These are phyloP conservation scores for Cercophora scortea DNA, from an alignment of 495 filamentous ascomycete species.

Conservation along the genomic window DNA sequence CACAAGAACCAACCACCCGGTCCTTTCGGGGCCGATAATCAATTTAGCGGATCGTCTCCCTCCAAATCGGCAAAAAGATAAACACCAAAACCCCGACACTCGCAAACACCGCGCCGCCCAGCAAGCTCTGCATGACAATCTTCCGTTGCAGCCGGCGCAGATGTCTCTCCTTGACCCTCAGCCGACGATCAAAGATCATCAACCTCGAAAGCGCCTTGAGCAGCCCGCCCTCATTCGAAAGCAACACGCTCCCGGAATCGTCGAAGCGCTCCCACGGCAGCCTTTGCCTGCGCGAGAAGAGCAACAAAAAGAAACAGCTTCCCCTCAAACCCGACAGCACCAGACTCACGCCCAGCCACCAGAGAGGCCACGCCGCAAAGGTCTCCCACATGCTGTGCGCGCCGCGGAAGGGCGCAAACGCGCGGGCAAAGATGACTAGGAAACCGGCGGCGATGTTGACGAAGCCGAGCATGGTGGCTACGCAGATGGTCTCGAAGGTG, in stretches of 20 bases:
- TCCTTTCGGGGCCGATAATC: too few relatives aligned
- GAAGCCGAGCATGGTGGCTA: constrained; percentile 30
- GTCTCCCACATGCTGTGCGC: constrained; percentile 27
- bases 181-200: constrained; percentile 36
- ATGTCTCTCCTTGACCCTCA: constrained; percentile 32
- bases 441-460: constrained; percentile 23
- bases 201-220: constrained; percentile 19
- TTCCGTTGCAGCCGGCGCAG: constrained; percentile 29
- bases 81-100: constrained; percentile 25
- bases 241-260: constrained; percentile 10
- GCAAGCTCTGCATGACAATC: constrained; percentile 33
- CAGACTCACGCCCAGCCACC: constrained; percentile 30
- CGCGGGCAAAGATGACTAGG: constrained; percentile 23
- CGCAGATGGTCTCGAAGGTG: constrained; percentile 36
- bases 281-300: constrained; percentile 30
- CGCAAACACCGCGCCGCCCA: constrained; percentile 28
- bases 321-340: constrained; percentile 29
- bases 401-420: constrained; percentile 22
- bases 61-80: constrained; percentile 33
- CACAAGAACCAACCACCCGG: not conserved
- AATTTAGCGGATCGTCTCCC: constrained; percentile 14
- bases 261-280: constrained; percentile 36
- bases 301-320: constrained; percentile 34
- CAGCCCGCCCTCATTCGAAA: constrained; percentile 5
- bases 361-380: constrained; percentile 32